phyloP scores from a whole-genome alignment of 257 asterid species.

The Gentiana macrophylla region DNA sequence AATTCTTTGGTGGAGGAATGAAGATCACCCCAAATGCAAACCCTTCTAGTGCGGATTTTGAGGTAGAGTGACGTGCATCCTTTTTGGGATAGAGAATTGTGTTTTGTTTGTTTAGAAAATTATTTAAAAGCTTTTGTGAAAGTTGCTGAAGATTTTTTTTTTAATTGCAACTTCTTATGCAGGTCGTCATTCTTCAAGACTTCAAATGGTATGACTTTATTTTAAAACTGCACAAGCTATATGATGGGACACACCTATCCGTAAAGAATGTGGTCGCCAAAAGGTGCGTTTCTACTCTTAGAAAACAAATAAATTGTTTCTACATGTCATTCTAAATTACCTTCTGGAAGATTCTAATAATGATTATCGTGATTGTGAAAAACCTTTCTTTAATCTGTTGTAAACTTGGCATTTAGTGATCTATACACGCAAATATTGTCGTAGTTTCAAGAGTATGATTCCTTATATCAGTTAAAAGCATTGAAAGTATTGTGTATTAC shows the following conservation, averaged over 20 bases:
- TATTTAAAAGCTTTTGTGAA: not conserved
- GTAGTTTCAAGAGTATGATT: too few relatives aligned
- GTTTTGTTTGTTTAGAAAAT: not conserved
- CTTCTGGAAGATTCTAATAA: too few relatives aligned
- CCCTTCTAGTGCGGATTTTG: conserved; percentile 53
- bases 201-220: conserved; percentile 82
- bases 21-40: conserved; percentile 77
- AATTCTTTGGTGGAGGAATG: conserved; percentile 95
- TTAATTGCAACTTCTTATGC: conserved; percentile 18
- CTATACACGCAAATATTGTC: too few relatives aligned
- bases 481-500: too few relatives aligned
- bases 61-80: conserved; percentile 38
- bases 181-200: conserved; percentile 77
- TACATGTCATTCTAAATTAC: not conserved
- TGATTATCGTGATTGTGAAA: too few relatives aligned
- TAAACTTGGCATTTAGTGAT: too few relatives aligned
- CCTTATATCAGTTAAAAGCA: too few relatives aligned
- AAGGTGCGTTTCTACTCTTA: conserved; percentile 35
- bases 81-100: not conserved
- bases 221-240: conserved; percentile 66
- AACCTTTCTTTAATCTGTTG: too few relatives aligned
- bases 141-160: not conserved
- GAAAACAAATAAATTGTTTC: not conserved
- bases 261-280: conserved; percentile 66
- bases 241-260: conserved; percentile 73